Base-by-base conservation (phyloP, 176 grass and related monocot species). In the Avena atlantica region DNA sequence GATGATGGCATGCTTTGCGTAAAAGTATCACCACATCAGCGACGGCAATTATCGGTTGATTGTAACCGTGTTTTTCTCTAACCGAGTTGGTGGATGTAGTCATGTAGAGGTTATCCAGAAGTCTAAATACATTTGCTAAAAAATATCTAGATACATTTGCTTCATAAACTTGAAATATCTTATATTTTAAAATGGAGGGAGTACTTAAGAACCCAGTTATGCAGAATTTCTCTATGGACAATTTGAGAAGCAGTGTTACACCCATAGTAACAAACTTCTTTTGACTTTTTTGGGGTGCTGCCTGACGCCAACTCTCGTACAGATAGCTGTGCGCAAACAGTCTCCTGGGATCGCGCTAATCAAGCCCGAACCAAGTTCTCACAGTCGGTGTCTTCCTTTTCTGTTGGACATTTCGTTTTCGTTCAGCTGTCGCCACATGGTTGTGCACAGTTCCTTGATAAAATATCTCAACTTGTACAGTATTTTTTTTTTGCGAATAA, bases 241-340 rank as follows among this genome's bases (percentile, higher is more conserved):
- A 56, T 6, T 19, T 21, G 37, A 5, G 0, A 11, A 59, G n/a
- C 4, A 74, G 49, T 25, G 2, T 53, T n/a, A n/a, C n/a, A n/a
- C 10, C 50, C 50, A 72, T 31, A 84, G 62, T 76, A 85, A 85
- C 81, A 66, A 88, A 85, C 37, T 85, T 69, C 10, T 81, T 78
- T 88, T 81, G 89, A 91, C 89, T 91, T 74, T 13, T 60, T 3
- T 52, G 6, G 67, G 40, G 49, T 44, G 49, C 25, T 91, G 49
- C 81, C 2, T 23, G 62, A 73, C 86, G 51, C 81, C 85, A 85
- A 91, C 69, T 19, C 59, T 69, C 52, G 69, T 21, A 37, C 13
- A 59, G 17, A 45, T 45, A 9, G 85, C 68, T 85, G 14, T 76
- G 50, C 49, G 19, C 49, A 74, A 80, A 80, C 89, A 88, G 72